Base-by-base conservation (phyloP, 2,329 filamentous ascomycete genomes). In the Alternaria ethzedia region DNA sequence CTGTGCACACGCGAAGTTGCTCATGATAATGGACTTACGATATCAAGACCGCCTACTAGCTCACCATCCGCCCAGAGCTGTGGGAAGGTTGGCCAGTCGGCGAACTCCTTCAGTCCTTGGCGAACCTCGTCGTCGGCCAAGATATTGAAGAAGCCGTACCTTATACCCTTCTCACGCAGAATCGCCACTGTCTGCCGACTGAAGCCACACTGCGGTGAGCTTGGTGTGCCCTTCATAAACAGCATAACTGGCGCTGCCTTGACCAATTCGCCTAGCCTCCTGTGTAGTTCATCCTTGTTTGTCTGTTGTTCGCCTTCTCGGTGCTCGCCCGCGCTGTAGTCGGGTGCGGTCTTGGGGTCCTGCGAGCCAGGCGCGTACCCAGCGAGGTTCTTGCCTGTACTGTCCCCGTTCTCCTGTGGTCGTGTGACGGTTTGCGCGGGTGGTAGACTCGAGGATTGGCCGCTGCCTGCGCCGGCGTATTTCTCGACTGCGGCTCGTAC, bases 141-240 rank as follows among this genome's bases (percentile, higher is more conserved):
- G 68, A 99, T 99, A 79, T 99, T 98, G 86, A 99, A 99, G 85
- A 99, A 99, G 20, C 96, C 96, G 80, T 98, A 99, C 79, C 97
- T 93, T 64, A 99, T 91, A 54, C 91, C 91, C 77, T 93, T 90
- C 82, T 98, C 95, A 56, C 96, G 88, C 73, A 99, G 83, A 50
- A 99, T 88, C 25, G 85, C 89, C 46, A 99, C 96, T 47, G 97
- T 84, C 83, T 97, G 94, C 70, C 95, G 86, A 70, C 93, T 97
- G 82, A 99, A 99, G 3, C 96, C 94, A 76, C 94, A 97, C 81
- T 97, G 92, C 1, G 94, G 94, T 30, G 89, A 87, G 69, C 90
- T 92, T 0, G 94, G 94, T 3, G 93, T 96, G n/a, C 94, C 94
- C 84, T 97, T 97, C 93, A 97, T 97, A 82, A 99, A 99, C 26